Conservation (phyloP, 768 basidiomycete genomes). For the Cyclocybe aegerita region DNA sequence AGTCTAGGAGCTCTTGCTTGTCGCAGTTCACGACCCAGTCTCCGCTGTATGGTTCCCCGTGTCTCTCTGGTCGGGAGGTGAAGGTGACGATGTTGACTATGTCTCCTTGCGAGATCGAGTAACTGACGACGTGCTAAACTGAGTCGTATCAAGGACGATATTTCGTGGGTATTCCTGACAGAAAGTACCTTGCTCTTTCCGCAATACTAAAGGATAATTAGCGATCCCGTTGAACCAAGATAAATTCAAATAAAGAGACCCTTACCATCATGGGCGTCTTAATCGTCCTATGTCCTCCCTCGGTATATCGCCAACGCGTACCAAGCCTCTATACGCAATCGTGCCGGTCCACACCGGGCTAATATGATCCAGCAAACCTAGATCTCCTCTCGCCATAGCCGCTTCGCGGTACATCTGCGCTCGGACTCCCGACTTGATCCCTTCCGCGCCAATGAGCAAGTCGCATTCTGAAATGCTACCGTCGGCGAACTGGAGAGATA, state of each 20-base stretch:
- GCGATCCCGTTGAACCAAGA: no score
- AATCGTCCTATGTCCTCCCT: slow-evolving; percentile 30
- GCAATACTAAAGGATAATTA: slow-evolving; percentile 36
- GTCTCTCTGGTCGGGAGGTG: slow-evolving; percentile 33
- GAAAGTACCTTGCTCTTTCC: slow-evolving; percentile 41
- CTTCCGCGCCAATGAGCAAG: slow-evolving; percentile 46
- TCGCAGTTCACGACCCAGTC: slow-evolving; percentile 32
- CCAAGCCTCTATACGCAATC: slow-evolving; percentile 44
- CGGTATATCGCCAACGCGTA: slow-evolving; percentile 36
- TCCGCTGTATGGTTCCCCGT: slow-evolving; percentile 22
- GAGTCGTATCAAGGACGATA: not conserved
- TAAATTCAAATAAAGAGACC: not conserved
- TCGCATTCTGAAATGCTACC: slow-evolving; percentile 35
- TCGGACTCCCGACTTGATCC: slow-evolving; percentile 37
- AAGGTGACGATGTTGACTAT: slow-evolving; percentile 47
- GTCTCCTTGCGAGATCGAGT: slow-evolving; percentile 42
- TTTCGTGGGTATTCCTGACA: not conserved
- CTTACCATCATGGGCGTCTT: slow-evolving; percentile 42
- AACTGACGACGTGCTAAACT: slow-evolving; percentile 45
- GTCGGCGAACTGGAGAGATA: slow-evolving; percentile 29
- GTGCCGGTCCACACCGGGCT: slow-evolving; percentile 48
- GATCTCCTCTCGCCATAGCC: slow-evolving; percentile 21
- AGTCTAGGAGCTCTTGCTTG: slow-evolving; percentile 30
- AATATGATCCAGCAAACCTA: slow-evolving; percentile 27
- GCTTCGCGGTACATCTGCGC: slow-evolving; percentile 27